Base-by-base conservation (phyloP, 2,329 filamentous ascomycete genomes). In the Alternaria ventricosa region DNA sequence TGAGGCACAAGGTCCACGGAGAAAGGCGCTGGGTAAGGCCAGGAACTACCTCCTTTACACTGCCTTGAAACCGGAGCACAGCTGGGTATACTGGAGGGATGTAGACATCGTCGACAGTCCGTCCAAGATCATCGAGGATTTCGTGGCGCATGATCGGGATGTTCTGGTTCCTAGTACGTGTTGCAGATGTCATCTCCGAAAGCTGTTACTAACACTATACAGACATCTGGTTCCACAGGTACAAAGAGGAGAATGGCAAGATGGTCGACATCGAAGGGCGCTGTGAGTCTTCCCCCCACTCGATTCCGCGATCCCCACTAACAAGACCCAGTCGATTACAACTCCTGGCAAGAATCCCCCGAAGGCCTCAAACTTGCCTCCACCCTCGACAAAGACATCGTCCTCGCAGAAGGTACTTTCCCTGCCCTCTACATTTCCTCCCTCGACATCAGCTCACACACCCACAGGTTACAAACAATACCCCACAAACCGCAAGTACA, bases 31-130 rank as follows among this genome's bases (percentile, higher is more conserved):
- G 88, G 96, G 92, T 49, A 89, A 87, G 71, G 96, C 96, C 27
- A 89, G 96, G 72, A 99, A 99, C 80, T 99, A 97, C 80, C 86
- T 99, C 20, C 87, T 99, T 2, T 88, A 89, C 30, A 86, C 93
- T 0, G 91, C 96, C 4, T 79, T 99, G 74, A 97, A 96, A 83
- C 89, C 94, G 0, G 94, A 98, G 65, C 96, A 99, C 79, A 95
- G 94, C 9, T 99, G 96, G 96, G 94, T 98, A 9, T 98, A 97
- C 81, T 99, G 96, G 96, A 89, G 96, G 64, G 96, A 99, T 79
- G 94, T 97, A 54, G 96, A 99, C 80, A 97, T 99, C 72, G 89
- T 92, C 50, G 94, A 99, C 77, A 97, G 92, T 78, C 93, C 95
- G 2, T 87, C 87, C 67, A 90, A 88, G 76, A 96, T 99, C 65